These are phyloP conservation scores for Ilex asprella DNA, from an alignment of 257 asterid genomes.

Conservation along the genomic window DNA sequence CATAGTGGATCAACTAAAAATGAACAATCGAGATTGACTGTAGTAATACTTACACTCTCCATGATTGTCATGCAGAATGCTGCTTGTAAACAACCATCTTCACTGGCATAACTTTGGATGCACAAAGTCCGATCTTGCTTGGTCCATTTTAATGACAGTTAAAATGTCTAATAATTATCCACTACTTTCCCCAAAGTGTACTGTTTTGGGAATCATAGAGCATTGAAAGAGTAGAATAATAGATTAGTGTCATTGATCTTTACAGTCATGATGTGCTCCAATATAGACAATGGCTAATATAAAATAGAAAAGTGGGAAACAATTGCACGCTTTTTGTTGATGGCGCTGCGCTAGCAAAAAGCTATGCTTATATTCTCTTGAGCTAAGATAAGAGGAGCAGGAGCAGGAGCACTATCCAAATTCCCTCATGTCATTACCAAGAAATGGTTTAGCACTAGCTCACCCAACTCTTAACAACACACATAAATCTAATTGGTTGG, in stretches of 20 bases:
- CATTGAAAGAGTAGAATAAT: too few species aligned
- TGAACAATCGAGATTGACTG: slow-evolving; percentile 12
- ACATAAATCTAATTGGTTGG: too few species aligned
- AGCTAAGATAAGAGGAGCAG: too few species aligned
- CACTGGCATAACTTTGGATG: slow-evolving; percentile 24
- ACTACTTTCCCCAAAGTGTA: slow-evolving; percentile 7
- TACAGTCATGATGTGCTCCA: too few species aligned
- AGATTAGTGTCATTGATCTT: too few species aligned
- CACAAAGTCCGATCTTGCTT: slow-evolving; percentile 11
- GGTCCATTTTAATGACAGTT: slow-evolving; percentile 1
- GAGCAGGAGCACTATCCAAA: too few species aligned
- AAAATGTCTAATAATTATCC: slow-evolving; percentile 11
- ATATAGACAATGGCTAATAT: too few species aligned
- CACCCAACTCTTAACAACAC: background rate
- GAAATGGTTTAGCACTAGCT: background rate
- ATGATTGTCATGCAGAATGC: background rate
- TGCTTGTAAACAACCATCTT: slow-evolving; percentile 17
- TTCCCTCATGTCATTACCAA: too few species aligned
- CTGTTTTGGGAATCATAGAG: background rate
- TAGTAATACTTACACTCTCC: background rate
- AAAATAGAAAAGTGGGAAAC: too few species aligned
- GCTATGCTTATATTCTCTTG: too few species aligned
- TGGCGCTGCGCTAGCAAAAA: too few species aligned
- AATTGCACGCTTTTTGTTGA: too few species aligned
- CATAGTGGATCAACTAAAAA: slow-evolving; percentile 4